A percentile compares a stretch with the other conserved stretches of the same genome.
Evolutionary conservation across 257 asterid species (phyloP).

Genomic region (Nicotiana noctiflora): DNA sequence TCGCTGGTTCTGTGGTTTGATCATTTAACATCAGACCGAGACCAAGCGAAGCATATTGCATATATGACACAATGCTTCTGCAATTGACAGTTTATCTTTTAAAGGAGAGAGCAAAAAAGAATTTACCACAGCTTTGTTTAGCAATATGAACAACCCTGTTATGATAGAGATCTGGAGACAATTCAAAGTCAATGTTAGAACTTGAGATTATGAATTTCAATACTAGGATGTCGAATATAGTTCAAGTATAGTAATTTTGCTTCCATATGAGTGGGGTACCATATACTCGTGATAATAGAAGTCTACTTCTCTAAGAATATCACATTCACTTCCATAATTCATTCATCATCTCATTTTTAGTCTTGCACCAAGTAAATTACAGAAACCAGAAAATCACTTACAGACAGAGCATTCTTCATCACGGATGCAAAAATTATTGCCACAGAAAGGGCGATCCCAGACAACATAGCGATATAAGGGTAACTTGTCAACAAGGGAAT

Average conservation of each 20-base stretch:
- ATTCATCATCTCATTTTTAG: neutral
- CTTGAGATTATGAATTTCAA: neutral
- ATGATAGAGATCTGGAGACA: constrained; percentile 56
- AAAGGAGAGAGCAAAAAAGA: neutral
- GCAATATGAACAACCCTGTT: constrained; percentile 69
- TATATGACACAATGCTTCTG: neutral
- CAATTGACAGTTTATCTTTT: neutral
- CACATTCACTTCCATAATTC: neutral
- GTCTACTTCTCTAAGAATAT: neutral
- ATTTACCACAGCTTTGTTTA: constrained; percentile 78
- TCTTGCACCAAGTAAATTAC: neutral
- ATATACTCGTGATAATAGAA: neutral
- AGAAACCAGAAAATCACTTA: constrained; percentile 27
- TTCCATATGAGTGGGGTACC: neutral
- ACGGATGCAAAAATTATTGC: constrained; percentile 60
- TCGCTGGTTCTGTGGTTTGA: constrained; percentile 46
- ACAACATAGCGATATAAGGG: constrained; percentile 58
- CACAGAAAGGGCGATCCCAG: constrained; percentile 44
- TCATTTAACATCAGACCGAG: neutral
- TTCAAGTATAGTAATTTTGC: neutral
- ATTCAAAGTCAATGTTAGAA: constrained; percentile 8
- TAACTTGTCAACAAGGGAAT: constrained; percentile 61
- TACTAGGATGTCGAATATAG: neutral
- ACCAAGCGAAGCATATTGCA: neutral
- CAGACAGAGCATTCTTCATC: constrained; percentile 59